phyloP scores from a whole-genome alignment of 768 basidiomycete species.

The Amanita muscaria region DNA sequence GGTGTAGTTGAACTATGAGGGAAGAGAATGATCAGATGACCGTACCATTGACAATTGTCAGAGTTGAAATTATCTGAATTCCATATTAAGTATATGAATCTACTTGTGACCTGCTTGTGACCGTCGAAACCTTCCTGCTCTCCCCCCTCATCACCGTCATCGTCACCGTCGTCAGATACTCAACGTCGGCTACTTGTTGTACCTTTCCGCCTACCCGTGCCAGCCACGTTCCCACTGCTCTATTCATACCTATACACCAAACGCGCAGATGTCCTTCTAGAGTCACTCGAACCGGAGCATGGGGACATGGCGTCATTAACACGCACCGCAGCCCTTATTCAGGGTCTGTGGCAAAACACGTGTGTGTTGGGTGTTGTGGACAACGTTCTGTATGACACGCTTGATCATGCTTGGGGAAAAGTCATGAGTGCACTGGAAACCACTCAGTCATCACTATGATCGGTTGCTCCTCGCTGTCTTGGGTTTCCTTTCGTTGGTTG shows the following conservation, averaged over 20 bases:
- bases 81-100: too few relatives aligned
- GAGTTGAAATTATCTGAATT: too few relatives aligned
- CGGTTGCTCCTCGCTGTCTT: too few relatives aligned
- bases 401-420: slow-evolving; percentile 44
- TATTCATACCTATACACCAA: slow-evolving; percentile 44
- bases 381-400: slow-evolving; percentile 33
- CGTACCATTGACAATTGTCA: too few relatives aligned
- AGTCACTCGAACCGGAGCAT: slow-evolving; percentile 27
- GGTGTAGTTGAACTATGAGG: too few relatives aligned
- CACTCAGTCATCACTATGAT: neutral
- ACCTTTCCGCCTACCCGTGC: slow-evolving; percentile 42
- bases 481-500: neutral
- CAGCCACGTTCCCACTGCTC: slow-evolving; percentile 40
- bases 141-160: slow-evolving; percentile 25
- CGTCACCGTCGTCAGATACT: slow-evolving; percentile 9
- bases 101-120: too few relatives aligned
- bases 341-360: slow-evolving; percentile 45
- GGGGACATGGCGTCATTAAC: slow-evolving; percentile 12
- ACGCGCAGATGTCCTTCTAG: slow-evolving; percentile 28
- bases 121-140: slow-evolving; percentile 26
- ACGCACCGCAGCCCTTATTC: slow-evolving; percentile 10
- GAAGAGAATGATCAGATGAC: too few relatives aligned
- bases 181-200: slow-evolving; percentile 34
- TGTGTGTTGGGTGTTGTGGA: slow-evolving; percentile 44
- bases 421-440: slow-evolving; percentile 31